These are phyloP conservation scores for Sclerotinia subarctica DNA, from an alignment of 2,329 filamentous ascomycete genomes.

Conservation along the genomic window DNA sequence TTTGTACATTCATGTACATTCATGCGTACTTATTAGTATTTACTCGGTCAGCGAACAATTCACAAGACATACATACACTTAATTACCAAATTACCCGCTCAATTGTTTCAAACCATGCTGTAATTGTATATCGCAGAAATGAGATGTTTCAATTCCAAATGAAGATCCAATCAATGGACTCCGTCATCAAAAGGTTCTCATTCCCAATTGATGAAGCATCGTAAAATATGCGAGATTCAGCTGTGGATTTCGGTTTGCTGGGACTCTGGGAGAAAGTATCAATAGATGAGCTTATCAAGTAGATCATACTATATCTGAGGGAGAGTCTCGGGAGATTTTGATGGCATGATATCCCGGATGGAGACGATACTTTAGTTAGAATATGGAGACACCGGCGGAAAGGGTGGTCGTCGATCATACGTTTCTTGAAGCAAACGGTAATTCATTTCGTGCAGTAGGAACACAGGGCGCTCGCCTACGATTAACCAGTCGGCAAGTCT, in stretches of 20 bases:
- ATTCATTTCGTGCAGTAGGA: neutral
- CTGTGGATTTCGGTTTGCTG: neutral
- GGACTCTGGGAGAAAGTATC: neutral
- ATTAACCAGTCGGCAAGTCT: neutral
- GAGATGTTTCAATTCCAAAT: constrained; percentile 17
- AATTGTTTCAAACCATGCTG: constrained; percentile 10
- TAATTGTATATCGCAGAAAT: neutral
- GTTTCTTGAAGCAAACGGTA: neutral
- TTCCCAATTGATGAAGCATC: neutral
- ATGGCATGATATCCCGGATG: neutral
- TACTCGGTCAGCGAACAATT: neutral
- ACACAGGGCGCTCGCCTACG: constrained; percentile 4
- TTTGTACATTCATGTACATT: neutral
- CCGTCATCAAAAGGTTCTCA: neutral
- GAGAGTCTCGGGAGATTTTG: neutral
- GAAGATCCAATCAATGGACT: constrained; percentile 3
- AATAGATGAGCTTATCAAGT: neutral
- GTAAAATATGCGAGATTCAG: neutral
- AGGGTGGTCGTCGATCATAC: constrained; percentile 18
- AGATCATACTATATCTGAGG: constrained; percentile 6
- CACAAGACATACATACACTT: neutral
- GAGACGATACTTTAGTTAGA: neutral
- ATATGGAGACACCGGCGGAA: constrained; percentile 4
- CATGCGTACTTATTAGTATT: neutral
- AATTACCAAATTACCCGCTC: neutral